phyloP scores from a whole-genome alignment of 2,329 filamentous ascomycete species.

The Curvularia hawaiiensis region DNA sequence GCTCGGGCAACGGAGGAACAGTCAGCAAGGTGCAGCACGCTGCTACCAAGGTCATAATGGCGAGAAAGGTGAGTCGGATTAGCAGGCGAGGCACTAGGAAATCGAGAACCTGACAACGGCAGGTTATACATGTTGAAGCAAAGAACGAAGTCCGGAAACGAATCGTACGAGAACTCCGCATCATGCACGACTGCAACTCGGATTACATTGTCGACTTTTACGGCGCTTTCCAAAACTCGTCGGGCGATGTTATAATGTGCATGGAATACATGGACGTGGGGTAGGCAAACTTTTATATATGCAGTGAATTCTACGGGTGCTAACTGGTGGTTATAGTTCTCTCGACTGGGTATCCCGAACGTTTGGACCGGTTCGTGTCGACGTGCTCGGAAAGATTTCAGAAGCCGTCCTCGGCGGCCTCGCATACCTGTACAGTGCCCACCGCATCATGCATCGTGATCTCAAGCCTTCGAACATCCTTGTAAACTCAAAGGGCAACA shows the following conservation, averaged over 20 bases:
- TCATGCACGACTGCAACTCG: slow-evolving; percentile 97
- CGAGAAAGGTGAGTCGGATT: slow-evolving; percentile 75
- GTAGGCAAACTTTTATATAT: slow-evolving; percentile 61
- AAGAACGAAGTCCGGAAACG: slow-evolving; percentile 97
- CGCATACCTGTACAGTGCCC: slow-evolving; percentile 91
- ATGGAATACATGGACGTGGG: slow-evolving; percentile 99
- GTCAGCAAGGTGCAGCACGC: slow-evolving; percentile 98
- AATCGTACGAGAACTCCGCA: slow-evolving; percentile 95
- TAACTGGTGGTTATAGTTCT: slow-evolving; percentile 62
- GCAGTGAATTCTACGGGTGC: slow-evolving; percentile 3
- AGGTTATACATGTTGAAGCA: slow-evolving; percentile 98
- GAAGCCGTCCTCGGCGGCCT: slow-evolving; percentile 93
- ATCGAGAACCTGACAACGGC: slow-evolving; percentile 21
- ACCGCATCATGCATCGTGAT: slow-evolving; percentile 98
- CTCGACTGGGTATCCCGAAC: slow-evolving; percentile 93
- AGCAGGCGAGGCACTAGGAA: neutral
- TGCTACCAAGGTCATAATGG: slow-evolving; percentile 95
- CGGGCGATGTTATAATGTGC: slow-evolving; percentile 98
- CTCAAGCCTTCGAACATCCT: slow-evolving; percentile 98
- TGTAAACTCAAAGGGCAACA: slow-evolving; percentile 89
- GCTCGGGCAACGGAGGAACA: slow-evolving; percentile 94
- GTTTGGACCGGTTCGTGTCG: slow-evolving; percentile 93
- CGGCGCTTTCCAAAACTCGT: slow-evolving; percentile 94
- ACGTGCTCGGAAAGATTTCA: slow-evolving; percentile 96
- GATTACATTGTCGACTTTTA: slow-evolving; percentile 98